Base-by-base conservation (phyloP, 164 flowering plant genomes). In the Magnolia officinalis region DNA sequence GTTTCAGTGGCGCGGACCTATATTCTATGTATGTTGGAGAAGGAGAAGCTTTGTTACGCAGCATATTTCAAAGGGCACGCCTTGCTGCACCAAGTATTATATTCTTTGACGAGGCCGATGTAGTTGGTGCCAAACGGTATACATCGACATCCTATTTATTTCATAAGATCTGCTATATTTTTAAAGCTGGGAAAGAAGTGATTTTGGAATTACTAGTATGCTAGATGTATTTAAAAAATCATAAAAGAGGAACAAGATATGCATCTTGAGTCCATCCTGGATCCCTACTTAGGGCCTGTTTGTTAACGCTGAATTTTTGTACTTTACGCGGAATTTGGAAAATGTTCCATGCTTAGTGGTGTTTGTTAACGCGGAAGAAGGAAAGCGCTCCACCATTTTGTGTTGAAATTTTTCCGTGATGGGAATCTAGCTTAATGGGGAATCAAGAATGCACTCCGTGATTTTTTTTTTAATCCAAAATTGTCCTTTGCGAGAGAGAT, bases 11-110 rank as follows among this genome's bases (percentile, higher is more conserved):
- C 80, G 99, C 99, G 85, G 98, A 96, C 70, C 78, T 94, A 58
- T 94, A 84, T 74, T 94, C 98, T 21, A 96, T 91, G 98, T 96
- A 96, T 84, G 99, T 94, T 78, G 99, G 99, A 80, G 99, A 96
- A 80, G 98, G 99, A 67, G 99, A 96, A 85, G 92, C 98, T 75
- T 84, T 92, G 79, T 77, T 94, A 79, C 94, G 99, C 13, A 91
- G 88, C 79, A 91, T 94, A 72, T 94, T 94, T 78, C 91, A 83
- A 24, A 90, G 91, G 81, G 99, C 99, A 79, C 91, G 95, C 50
- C 94, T 91, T 77, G 98, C 97, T 66, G 92, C 96, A 49, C 99
- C 99, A 72, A 96, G 98, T 84, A 93, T 96, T 77, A 86, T 96
- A 76, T 91, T 94, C 83, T 94, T 96, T 79, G 99, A 96, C 78